Conservation (phyloP, 306 rosid genomes). For the Vigna radiata region DNA sequence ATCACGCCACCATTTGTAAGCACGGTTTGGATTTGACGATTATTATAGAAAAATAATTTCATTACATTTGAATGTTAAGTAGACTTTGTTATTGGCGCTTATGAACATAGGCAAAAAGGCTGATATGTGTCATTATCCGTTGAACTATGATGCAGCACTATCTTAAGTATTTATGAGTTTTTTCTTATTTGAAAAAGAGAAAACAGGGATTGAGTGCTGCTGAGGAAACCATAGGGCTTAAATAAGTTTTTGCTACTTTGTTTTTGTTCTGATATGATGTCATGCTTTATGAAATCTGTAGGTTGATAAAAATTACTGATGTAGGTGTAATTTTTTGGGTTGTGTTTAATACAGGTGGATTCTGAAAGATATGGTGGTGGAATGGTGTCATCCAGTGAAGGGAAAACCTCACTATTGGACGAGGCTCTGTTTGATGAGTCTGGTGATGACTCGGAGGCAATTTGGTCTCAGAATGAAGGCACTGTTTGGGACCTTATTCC, state of each 20-base stretch:
- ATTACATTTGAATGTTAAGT: constrained; percentile 3
- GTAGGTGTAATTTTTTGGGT: background rate
- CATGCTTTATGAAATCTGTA: background rate
- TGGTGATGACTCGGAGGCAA: background rate
- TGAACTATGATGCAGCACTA: constrained; percentile 4
- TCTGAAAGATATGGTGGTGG: constrained; percentile 6
- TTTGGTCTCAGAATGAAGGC: constrained; percentile 31
- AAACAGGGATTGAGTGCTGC: background rate
- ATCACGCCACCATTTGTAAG: constrained; percentile 46
- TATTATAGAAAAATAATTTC: background rate
- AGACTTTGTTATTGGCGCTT: background rate
- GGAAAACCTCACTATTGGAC: constrained; percentile 7
- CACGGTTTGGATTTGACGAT: constrained; percentile 1
- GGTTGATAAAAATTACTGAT: background rate
- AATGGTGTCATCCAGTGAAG: background rate
- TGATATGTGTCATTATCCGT: background rate
- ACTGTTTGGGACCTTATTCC: constrained; percentile 57
- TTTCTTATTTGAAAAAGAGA: background rate
- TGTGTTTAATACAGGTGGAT: constrained; percentile 36
- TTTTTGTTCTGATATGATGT: background rate
- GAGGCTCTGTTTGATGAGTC: constrained; percentile 11
- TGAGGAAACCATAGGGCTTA: background rate
- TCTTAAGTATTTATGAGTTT: background rate
- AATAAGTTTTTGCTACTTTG: background rate
- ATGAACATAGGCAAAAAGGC: background rate